A percentile compares a stretch with the other conserved stretches of the same genome.
phyloP scores from a whole-genome alignment of 2,329 filamentous ascomycete species.

The Penicillium sp. region DNA sequence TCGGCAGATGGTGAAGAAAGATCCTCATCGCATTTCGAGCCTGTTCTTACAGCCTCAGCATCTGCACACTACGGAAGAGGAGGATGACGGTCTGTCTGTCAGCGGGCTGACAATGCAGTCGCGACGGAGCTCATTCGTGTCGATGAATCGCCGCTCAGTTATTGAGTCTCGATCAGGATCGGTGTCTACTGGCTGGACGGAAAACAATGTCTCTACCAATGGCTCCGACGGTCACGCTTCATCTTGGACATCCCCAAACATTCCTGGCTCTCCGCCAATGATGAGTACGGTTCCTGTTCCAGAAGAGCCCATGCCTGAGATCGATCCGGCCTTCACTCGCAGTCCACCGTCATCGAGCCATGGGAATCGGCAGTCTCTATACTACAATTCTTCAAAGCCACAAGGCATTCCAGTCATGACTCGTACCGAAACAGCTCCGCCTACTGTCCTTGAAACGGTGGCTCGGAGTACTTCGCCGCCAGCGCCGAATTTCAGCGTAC shows the following conservation, averaged over 20 bases:
- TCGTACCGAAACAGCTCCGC: constrained; percentile 20
- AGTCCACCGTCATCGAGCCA: constrained; percentile 23
- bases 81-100: constrained; percentile 20
- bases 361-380: constrained; percentile 26
- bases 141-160: constrained; percentile 27
- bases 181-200: constrained; percentile 25
- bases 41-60: constrained; percentile 27
- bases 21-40: constrained; percentile 31
- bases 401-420: constrained; percentile 8
- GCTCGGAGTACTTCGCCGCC: constrained; percentile 31
- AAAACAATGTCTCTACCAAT: constrained; percentile 16
- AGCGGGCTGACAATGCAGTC: constrained; percentile 23
- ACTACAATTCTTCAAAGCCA: constrained; percentile 11
- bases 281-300: constrained; percentile 8
- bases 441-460: constrained; percentile 23
- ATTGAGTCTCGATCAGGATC: constrained; percentile 29
- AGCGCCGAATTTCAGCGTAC: constrained; percentile 41
- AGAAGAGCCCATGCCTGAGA: constrained; percentile 13
- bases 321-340: constrained; percentile 9
- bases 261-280: constrained; percentile 15
- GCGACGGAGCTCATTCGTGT: constrained; percentile 27
- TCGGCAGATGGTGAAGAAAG: constrained; percentile 33
- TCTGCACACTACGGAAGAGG: constrained; percentile 21
- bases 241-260: constrained; percentile 13
- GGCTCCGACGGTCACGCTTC: constrained; percentile 16